These are phyloP conservation scores for Persicaria maculosa DNA, from an alignment of 148 eudicot species.

Conservation along the genomic window DNA sequence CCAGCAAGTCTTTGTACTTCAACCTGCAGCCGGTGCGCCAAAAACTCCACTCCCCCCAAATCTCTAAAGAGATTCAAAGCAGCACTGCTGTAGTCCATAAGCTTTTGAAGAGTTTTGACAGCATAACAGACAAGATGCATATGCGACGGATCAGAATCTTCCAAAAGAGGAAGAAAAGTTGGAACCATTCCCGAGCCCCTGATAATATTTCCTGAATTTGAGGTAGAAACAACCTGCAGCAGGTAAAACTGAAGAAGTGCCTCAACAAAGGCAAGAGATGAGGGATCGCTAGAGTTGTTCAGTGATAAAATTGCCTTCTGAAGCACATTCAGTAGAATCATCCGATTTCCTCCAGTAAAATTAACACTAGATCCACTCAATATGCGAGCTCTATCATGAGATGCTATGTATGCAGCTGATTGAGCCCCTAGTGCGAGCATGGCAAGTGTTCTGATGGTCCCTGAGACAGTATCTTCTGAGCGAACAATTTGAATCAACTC, in stretches of 20 bases:
- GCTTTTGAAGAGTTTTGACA: constrained; percentile 89
- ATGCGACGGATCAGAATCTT: constrained; percentile 73
- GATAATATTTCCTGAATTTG: constrained; percentile 75
- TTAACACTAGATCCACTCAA: constrained; percentile 90
- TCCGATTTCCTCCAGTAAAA: constrained; percentile 89
- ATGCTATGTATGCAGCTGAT: constrained; percentile 83
- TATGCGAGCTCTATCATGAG: constrained; percentile 91
- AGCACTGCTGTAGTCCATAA: constrained; percentile 96
- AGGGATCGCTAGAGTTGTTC: constrained; percentile 60
- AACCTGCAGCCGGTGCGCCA: constrained; percentile 64
- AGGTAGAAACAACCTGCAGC: constrained; percentile 93
- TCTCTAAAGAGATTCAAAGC: constrained; percentile 95
- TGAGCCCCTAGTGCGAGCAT: constrained; percentile 96
- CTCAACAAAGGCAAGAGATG: constrained; percentile 84
- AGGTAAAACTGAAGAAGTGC: constrained; percentile 90
- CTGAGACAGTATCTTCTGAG: constrained; percentile 82
- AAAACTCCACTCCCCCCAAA: constrained; percentile 85
- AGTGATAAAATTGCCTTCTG: constrained; percentile 86
- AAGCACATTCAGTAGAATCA: constrained; percentile 88
- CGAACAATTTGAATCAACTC: constrained; percentile 86
- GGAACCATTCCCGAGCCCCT: constrained; percentile 98
- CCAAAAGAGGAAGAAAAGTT: constrained; percentile 87
- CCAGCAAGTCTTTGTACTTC: constrained; percentile 75
- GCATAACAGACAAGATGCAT: constrained; percentile 89
- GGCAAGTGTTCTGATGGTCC: constrained; percentile 71